These are phyloP conservation scores for Pholiota molesta DNA, from an alignment of 768 basidiomycete species.

Conservation along the genomic window DNA sequence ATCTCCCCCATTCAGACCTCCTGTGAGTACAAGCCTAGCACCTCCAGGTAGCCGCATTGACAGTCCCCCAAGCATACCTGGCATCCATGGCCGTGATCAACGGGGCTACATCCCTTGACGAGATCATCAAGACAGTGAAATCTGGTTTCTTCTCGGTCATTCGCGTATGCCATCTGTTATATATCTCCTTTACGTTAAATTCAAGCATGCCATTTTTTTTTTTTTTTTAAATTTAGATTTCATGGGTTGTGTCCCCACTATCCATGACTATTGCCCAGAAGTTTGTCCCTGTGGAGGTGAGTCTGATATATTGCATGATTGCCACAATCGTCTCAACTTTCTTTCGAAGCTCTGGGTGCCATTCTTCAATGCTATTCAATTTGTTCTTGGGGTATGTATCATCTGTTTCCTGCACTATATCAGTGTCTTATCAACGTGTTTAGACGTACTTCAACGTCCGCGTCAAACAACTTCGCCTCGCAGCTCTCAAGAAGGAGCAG, in stretches of 20 bases:
- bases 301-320: slow-evolving; percentile 15
- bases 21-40: slow-evolving; percentile 41
- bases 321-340: slow-evolving; percentile 9
- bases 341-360: slow-evolving; percentile 77
- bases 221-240: slow-evolving; percentile 50
- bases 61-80: slow-evolving; percentile 56
- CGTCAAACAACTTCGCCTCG: slow-evolving; percentile 63
- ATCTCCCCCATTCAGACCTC: slow-evolving; percentile 75
- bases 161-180: slow-evolving; percentile 47
- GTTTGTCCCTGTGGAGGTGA: slow-evolving; percentile 76
- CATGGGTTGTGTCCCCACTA: slow-evolving; percentile 79
- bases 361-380: slow-evolving; percentile 82
- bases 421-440: slow-evolving; percentile 11
- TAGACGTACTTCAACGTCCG: slow-evolving; percentile 78
- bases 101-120: slow-evolving; percentile 69
- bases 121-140: slow-evolving; percentile 68
- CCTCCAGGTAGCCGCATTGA: neutral
- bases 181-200: neutral
- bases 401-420: neutral
- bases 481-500: slow-evolving; percentile 51
- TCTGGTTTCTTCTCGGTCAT: slow-evolving; percentile 76
- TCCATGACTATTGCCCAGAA: slow-evolving; percentile 78
- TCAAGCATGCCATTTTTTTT: neutral
- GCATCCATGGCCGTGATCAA: slow-evolving; percentile 84
- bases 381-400: slow-evolving; percentile 69